phyloP scores from a whole-genome alignment of 2,329 filamentous ascomycete genomes.

The Fusarium ambrosium region DNA sequence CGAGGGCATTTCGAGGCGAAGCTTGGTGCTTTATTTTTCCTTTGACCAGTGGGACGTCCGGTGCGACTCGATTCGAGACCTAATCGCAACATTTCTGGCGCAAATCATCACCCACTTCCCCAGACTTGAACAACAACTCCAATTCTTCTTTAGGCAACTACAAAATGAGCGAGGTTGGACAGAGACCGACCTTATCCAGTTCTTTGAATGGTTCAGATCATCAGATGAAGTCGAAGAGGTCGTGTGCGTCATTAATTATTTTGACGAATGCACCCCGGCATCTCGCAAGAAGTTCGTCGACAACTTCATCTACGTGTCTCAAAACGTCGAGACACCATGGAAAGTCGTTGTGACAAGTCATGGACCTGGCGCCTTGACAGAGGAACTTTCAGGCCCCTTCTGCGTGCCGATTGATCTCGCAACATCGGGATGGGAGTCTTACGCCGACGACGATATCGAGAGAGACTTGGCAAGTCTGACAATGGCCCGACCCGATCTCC shows the following conservation, averaged over 20 bases:
- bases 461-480: neutral
- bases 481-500: neutral
- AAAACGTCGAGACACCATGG: neutral
- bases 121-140: fast-evolving
- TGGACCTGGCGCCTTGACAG: neutral
- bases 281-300: slow-evolving; percentile 9
- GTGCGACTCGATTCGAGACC: slow-evolving; percentile 12
- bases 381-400: neutral
- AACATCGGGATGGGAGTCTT: fast-evolving
- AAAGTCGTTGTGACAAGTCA: neutral
- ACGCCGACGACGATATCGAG: neutral
- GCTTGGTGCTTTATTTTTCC: slow-evolving; percentile 6
- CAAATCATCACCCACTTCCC: slow-evolving; percentile 10
- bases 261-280: neutral
- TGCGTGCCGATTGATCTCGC: slow-evolving; percentile 4
- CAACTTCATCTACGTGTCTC: neutral
- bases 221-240: neutral
- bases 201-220: neutral
- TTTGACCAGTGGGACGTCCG: slow-evolving; percentile 13
- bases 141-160: neutral
- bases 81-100: slow-evolving; percentile 5
- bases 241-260: neutral
- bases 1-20: fast-evolving
- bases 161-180: slow-evolving; percentile 3
- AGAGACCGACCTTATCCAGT: slow-evolving; percentile 10